phyloP scores from a whole-genome alignment of 495 filamentous ascomycete species.

The Rostrohypoxylon terebratum region DNA sequence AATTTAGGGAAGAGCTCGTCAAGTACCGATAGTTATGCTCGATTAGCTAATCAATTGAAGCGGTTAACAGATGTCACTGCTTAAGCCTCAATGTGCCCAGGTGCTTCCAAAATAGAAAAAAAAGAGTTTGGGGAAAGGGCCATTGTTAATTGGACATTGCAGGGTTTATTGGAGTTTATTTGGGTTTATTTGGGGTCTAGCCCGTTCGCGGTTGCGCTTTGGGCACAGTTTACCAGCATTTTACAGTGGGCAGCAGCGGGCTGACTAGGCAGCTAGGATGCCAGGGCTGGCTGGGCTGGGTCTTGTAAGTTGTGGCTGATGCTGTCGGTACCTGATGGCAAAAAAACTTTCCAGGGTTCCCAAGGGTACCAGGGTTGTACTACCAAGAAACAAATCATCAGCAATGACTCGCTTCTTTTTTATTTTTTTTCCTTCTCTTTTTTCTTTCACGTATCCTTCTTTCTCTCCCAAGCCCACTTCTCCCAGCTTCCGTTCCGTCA shows the following conservation, averaged over 20 bases:
- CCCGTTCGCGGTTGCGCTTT: not conserved
- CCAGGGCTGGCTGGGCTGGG: conserved; percentile 8
- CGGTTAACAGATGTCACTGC: not conserved
- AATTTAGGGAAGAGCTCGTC: not conserved
- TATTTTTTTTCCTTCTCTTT: conserved; percentile 37
- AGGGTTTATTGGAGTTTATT: not conserved
- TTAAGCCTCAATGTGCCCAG: conserved; percentile 5
- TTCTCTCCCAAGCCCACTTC: conserved; percentile 49
- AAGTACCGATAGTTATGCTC: not conserved
- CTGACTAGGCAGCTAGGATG: not conserved
- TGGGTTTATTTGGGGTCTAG: conserved; percentile 3
- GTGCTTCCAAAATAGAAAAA: conserved; percentile 12
- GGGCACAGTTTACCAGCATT: not conserved
- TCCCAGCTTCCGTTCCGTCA: conserved; percentile 51
- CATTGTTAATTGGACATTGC: not conserved
- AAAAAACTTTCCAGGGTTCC: conserved; percentile 26
- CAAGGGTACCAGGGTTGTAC: not conserved
- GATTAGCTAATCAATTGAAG: conserved; percentile 1
- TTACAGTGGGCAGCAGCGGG: too few relatives aligned
- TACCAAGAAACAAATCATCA: conserved; percentile 24
- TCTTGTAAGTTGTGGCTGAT: conserved; percentile 40
- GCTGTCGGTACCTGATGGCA: conserved; percentile 21
- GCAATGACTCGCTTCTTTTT: conserved; percentile 40
- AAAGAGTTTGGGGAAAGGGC: conserved; percentile 10
- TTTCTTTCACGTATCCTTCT: conserved; percentile 47